These are phyloP conservation scores for Dillenia suffruticosa DNA, from an alignment of 164 flowering plant genomes.

Conservation along the genomic window DNA sequence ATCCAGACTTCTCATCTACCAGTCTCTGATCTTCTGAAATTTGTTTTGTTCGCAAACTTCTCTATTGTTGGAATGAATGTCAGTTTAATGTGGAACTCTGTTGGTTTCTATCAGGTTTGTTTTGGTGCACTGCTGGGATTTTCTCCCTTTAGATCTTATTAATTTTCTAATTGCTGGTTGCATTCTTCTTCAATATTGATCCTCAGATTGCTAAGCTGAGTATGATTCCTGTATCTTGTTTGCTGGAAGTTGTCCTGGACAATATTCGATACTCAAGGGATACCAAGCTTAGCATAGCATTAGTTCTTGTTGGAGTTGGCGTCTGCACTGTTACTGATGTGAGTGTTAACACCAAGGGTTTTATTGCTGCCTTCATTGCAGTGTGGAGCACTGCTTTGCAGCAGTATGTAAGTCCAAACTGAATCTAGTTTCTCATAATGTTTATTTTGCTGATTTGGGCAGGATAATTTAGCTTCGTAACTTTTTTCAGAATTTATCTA, in stretches of 20 bases:
- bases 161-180: not conserved
- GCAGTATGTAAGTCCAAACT: constrained; percentile 69
- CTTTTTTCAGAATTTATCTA: no score
- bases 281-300: constrained; percentile 73
- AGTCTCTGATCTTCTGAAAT: constrained; percentile 61
- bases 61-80: constrained; percentile 96
- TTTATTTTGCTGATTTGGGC: no score
- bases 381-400: constrained; percentile 90
- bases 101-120: constrained; percentile 86
- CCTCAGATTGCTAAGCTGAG: constrained; percentile 86
- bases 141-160: not conserved
- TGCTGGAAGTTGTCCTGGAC: constrained; percentile 70
- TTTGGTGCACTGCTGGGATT: not conserved
- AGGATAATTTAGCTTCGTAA: no score
- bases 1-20: constrained; percentile 79
- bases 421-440: no score
- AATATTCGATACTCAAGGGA: constrained; percentile 77
- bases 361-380: constrained; percentile 74
- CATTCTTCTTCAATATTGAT: not conserved
- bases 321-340: constrained; percentile 92
- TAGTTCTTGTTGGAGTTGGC: constrained; percentile 87
- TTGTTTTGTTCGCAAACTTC: constrained; percentile 77
- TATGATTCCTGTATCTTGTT: constrained; percentile 87
- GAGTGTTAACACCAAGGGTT: constrained; percentile 75
- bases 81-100: constrained; percentile 92